A percentile compares a stretch with the other conserved stretches of the same genome.
These are phyloP conservation scores for Nannochloris sp. DNA, from an alignment of 139 green algal genomes.

Conservation along the genomic window DNA sequence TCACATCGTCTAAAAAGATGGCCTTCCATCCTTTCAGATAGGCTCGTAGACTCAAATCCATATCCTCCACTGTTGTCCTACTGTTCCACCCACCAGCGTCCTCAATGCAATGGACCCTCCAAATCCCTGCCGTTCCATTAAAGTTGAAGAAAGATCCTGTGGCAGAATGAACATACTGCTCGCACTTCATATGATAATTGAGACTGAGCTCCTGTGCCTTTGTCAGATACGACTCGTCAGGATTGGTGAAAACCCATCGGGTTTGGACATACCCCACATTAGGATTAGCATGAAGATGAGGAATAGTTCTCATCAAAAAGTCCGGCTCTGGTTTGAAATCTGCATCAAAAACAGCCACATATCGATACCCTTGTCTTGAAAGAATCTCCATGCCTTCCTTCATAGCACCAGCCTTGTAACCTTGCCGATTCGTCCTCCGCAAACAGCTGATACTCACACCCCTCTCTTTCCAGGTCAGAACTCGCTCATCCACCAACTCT, in stretches of 20 bases:
- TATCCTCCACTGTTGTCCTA: slow-evolving; percentile 91
- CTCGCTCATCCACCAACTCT: slow-evolving; percentile 61
- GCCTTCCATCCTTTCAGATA: slow-evolving; percentile 78
- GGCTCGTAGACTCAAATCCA: slow-evolving; percentile 75
- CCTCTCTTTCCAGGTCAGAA: slow-evolving; percentile 52
- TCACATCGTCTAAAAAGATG: slow-evolving; percentile 75
- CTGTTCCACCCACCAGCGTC: slow-evolving; percentile 83
- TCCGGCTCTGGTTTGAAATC: slow-evolving; percentile 75
- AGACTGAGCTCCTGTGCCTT: slow-evolving; percentile 59
- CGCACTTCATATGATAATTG: slow-evolving; percentile 80
- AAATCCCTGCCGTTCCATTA: slow-evolving; percentile 77
- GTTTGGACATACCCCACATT: slow-evolving; percentile 66
- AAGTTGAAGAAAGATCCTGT: slow-evolving; percentile 83
- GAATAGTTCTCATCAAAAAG: slow-evolving; percentile 60
- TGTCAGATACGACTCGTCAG: slow-evolving; percentile 75
- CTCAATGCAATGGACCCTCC: slow-evolving; percentile 60
- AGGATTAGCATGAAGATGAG: slow-evolving; percentile 49
- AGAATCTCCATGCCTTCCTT: slow-evolving; percentile 60
- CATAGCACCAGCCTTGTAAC: slow-evolving; percentile 83
- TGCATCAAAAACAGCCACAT: slow-evolving; percentile 78
- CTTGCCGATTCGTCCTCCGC: slow-evolving; percentile 57
- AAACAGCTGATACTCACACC: slow-evolving; percentile 53
- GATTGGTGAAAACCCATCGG: slow-evolving; percentile 75
- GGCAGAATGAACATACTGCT: slow-evolving; percentile 67
- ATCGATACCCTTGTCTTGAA: slow-evolving; percentile 39